Evolutionary conservation across 2,329 filamentous ascomycete genomes (phyloP), one percentile per base, ranked within the genome.

Genomic region (Penicillium occitanis): DNA sequence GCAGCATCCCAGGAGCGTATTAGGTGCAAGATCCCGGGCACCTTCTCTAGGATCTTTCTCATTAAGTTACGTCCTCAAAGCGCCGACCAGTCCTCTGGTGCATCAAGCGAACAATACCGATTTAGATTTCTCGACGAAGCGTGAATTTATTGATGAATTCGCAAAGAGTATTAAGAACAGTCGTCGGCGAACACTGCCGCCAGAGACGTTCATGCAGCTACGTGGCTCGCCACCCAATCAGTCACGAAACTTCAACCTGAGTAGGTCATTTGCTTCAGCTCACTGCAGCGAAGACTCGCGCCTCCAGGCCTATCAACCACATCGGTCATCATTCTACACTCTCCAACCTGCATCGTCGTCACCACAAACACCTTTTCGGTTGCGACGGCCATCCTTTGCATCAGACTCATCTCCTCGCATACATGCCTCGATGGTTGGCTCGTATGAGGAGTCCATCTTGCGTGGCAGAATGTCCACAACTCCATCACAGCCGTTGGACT

Each of bases 401-500:
- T 88, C 90, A 0, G 93, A 97, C 55, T 81, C 84, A 2, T 92
- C 92, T 2, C 90, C 92, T 3, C 81, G 95, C 33, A 91, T 94
- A 65, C 92, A 96, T 77, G 93, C 94, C 8, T 93, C 93, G 3
- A 96, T 99, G 91, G 94, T 98, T 1, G 95, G 95, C 1, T 97
- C 94, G 1, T 99, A 97, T 71, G 95, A 99, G 78, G 95, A 99
- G 79, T 97, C 93, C 33, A 97, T 99, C 67, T 82, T 99, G 1
- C 88, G 92, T 57, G 95, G 95, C 46, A 88, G 95, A 68, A 99
- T 99, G 95, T 98, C 95, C 33, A 97, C 93, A 1, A 95, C 90
- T 1, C 94, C 95, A 0, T 98, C 94, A 0, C 93, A 91, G 70
- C 94, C 95, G 5, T 82, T 99, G 5, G 90, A 97, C 70, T 99